Base-by-base conservation (phyloP, 2,329 filamentous ascomycete species). In the Ambrosiella cleistominuta region DNA sequence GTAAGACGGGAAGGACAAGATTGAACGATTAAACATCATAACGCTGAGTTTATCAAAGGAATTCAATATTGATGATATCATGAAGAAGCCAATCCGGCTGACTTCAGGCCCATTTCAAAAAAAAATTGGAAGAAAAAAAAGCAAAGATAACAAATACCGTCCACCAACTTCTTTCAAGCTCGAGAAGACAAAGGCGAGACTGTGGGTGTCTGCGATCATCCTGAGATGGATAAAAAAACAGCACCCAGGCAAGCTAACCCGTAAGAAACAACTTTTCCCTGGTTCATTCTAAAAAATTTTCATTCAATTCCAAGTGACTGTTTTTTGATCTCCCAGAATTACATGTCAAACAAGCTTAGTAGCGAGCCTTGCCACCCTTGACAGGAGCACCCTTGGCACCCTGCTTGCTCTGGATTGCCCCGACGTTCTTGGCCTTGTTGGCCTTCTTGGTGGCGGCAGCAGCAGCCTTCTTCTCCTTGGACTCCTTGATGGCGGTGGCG, bases 401-500 rank as follows among this genome's bases (percentile, higher is more conserved):
- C 82, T 95, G 88, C 87, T 98, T 98, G 83, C 88, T 90, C 73
- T 85, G 78, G 72, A 95, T 87, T 74, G 86, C 83, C 69, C 75
- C 73, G 66, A 80, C 78, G 78, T 89, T 81, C 87, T 97, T 97
- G 69, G 93, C 93, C 88, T 98, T 98, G 78, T 97, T 90, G 62
- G 88, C 86, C 87, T 97, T 98, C 88, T 97, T 98, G 74, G 82
- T 83, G 72, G 82, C 86, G 75, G 88, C 84, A 63, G 82, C 80
- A 64, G 83, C 89, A 65, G 83, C 78, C 81, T 94, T 95, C 89
- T 97, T 96, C 75, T 95, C 90, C 86, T 98, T 98, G 78, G 83
- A 87, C 73, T 94, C 89, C 81, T 91, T 91, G 79, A 97, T 90
- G 74, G 93, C 91, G 68, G 83, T 79, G 66, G 80, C 78, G 71